Percentiles rank a stretch among this genome's conserved stretches.
phyloP scores from a whole-genome alignment of 208 protist genomes.

The Crithidia brevicula region DNA sequence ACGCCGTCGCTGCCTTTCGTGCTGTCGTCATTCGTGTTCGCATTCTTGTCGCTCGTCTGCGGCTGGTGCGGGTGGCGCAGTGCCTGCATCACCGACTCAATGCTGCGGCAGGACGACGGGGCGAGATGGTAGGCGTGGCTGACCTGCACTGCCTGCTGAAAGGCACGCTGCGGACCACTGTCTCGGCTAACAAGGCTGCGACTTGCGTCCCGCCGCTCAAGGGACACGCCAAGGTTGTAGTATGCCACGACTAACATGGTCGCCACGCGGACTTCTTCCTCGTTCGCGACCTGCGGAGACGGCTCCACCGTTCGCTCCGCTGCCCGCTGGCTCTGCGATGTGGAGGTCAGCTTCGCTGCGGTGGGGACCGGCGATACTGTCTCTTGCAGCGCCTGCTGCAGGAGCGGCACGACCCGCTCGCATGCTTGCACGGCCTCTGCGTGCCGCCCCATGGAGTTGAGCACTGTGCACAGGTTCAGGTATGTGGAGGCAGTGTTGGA shows the following conservation, averaged over 20 bases:
- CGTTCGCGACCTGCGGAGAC: conserved; percentile 4
- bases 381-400: conserved; percentile 60
- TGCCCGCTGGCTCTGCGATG: not conserved
- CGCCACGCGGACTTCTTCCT: conserved; percentile 30
- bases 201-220: conserved; percentile 54
- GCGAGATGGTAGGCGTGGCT: conserved; percentile 63
- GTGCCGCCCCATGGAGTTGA: conserved; percentile 77
- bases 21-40: not conserved
- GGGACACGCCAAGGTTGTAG: conserved; percentile 88
- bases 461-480: conserved; percentile 86
- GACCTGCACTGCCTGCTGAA: conserved; percentile 55
- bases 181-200: not conserved
- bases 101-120: conserved; percentile 57
- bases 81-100: conserved; percentile 65
- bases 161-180: conserved; percentile 48
- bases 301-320: conserved; percentile 40
- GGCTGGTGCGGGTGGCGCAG: conserved; percentile 34
- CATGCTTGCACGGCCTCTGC: conserved; percentile 75
- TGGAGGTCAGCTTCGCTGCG: not conserved
- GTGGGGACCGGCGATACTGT: conserved; percentile 7
- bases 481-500: conserved; percentile 65
- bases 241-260: conserved; percentile 84
- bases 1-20: too few relatives aligned
- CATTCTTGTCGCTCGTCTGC: not conserved
- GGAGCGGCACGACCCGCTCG: conserved; percentile 62